Evolutionary conservation across 805 yeast genomes (phyloP).

Genomic region (Candida jianshihensis): DNA sequence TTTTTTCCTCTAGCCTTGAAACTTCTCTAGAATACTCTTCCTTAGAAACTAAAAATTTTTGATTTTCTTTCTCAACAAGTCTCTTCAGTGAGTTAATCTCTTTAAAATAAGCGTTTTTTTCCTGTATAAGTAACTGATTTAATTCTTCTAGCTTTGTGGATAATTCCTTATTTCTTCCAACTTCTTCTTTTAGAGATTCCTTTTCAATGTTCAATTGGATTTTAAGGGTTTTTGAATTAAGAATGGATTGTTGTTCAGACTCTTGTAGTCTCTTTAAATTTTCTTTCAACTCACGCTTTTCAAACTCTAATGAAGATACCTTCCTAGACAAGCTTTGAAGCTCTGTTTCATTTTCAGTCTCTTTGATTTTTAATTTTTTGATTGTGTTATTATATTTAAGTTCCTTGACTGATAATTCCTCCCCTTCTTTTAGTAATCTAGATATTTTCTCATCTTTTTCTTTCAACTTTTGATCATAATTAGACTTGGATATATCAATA

Average conservation of each 20-base stretch:
- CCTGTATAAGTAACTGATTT: conserved; percentile 17
- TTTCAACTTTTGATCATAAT: conserved; percentile 23
- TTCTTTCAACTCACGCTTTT: conserved; percentile 18
- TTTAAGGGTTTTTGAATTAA: conserved; percentile 17
- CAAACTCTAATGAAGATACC: conserved; percentile 16
- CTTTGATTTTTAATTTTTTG: conserved; percentile 49
- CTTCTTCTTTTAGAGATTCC: conserved; percentile 16
- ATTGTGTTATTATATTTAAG: conserved; percentile 59
- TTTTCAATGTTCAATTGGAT: conserved; percentile 15
- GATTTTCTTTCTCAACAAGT: conserved; percentile 29
- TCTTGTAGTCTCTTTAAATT: conserved; percentile 21
- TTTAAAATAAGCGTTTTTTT: conserved; percentile 15
- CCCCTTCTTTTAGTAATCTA: conserved; percentile 70
- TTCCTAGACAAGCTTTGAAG: conserved; percentile 11
- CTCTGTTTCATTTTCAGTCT: conserved; percentile 31
- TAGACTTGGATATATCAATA: conserved; percentile 1
- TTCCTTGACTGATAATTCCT: conserved; percentile 63
- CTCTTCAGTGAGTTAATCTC: conserved; percentile 26
- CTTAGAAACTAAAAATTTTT: conserved; percentile 17
- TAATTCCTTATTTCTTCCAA: conserved; percentile 15
- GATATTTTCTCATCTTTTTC: conserved; percentile 53
- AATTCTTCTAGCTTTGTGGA: conserved; percentile 20
- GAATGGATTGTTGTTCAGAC: conserved; percentile 19
- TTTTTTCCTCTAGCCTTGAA: conserved; percentile 54
- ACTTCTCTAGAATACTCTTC: conserved; percentile 35